phyloP scores from a whole-genome alignment of 129 eudicot genomes.

The Chrysanthemum makinoi region DNA sequence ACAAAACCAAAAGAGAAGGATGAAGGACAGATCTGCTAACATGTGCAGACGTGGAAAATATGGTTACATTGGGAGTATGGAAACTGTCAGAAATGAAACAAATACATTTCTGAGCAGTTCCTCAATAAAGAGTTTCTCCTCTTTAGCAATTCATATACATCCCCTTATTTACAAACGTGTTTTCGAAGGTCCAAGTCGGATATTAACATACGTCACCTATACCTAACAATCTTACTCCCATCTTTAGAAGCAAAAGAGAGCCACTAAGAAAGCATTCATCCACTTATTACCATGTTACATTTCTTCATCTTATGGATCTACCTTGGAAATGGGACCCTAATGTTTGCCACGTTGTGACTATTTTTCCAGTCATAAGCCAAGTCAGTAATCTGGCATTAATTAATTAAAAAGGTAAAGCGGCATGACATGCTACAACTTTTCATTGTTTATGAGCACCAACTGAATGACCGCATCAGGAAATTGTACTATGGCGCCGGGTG shows the following conservation, averaged over 20 bases:
- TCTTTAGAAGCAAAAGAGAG: background rate
- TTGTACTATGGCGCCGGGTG: background rate
- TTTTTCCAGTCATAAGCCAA: background rate
- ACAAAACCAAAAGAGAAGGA: background rate
- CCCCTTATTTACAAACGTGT: background rate
- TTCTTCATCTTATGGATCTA: constrained; percentile 11
- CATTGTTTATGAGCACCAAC: background rate
- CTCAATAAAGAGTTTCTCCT: background rate
- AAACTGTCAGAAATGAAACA: background rate
- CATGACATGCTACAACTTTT: background rate
- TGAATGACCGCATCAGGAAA: background rate
- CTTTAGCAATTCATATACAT: background rate
- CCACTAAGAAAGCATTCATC: background rate
- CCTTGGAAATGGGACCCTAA: background rate
- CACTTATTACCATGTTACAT: constrained; percentile 1
- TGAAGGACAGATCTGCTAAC: background rate
- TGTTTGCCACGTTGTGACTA: background rate
- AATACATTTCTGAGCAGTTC: background rate
- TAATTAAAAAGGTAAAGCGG: background rate
- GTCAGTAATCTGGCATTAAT: background rate
- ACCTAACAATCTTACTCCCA: constrained; percentile 3
- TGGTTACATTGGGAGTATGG: background rate
- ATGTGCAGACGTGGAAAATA: background rate
- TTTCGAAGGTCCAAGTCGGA: background rate
- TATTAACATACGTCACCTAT: background rate